Evolutionary conservation across 1,139 yeast species (phyloP).

Genomic region (Saccharomyces hybrid): DNA sequence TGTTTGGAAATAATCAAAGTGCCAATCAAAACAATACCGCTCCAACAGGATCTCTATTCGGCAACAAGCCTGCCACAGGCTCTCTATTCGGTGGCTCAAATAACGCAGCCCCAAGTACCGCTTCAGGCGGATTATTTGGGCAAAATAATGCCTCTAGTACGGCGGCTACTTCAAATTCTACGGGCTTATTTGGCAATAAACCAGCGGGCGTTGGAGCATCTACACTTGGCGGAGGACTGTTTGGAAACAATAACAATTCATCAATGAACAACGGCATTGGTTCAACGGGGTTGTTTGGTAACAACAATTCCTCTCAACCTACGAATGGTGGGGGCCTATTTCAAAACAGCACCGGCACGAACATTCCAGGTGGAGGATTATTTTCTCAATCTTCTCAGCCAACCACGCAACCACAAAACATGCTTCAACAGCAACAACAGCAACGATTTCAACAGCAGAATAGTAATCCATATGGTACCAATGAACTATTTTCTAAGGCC

Average conservation of each 20-base stretch:
- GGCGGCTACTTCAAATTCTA: background rate
- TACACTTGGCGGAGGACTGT: conserved; percentile 25
- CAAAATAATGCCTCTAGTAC: background rate
- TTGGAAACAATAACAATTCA: conserved; percentile 23
- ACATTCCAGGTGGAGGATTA: background rate
- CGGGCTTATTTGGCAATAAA: conserved; percentile 3
- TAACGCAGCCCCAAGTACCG: conserved; percentile 7
- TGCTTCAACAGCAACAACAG: conserved; percentile 13
- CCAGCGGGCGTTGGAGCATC: conserved; percentile 12
- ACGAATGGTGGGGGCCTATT: conserved; percentile 25
- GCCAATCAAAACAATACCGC: background rate
- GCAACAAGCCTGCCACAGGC: conserved; percentile 16
- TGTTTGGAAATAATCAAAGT: conserved; percentile 34
- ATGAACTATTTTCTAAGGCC: conserved; percentile 48
- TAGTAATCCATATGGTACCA: conserved; percentile 64
- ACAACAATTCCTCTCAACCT: conserved; percentile 11
- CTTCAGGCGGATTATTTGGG: conserved; percentile 1
- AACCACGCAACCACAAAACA: conserved; percentile 10
- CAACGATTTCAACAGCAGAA: conserved; percentile 17
- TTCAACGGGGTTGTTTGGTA: conserved; percentile 29
- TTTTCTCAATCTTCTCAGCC: conserved; percentile 2
- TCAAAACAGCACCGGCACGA: conserved; percentile 2
- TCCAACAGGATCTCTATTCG: conserved; percentile 22
- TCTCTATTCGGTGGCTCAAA: background rate
- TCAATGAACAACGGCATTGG: conserved; percentile 6